Evolutionary conservation across 2,329 filamentous ascomycete species (phyloP), one percentile per base, ranked within the genome.

Genomic region (Monosporascus cannonballus): DNA sequence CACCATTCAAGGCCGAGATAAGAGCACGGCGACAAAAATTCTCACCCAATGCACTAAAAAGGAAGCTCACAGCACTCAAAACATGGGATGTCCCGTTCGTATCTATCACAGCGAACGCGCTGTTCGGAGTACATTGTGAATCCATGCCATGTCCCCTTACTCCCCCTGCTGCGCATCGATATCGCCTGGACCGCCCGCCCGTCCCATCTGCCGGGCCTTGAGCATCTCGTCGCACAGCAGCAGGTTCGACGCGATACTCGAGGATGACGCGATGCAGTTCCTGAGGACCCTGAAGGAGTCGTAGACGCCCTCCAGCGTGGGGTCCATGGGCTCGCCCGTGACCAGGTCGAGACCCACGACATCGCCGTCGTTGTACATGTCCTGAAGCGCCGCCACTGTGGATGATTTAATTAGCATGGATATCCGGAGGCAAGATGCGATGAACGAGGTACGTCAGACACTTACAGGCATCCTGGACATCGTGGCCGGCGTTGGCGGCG

Each of bases 191-290:
- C 81, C 81, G 39, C 73, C 78, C 71, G 77, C 73, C 66, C 83
- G 76, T 48, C 81, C 87, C 94, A 99, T 99, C 77, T 99, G 93
- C 69, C 94, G 83, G 56, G 94, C 94, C 80, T 99, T 99, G 64
- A 99, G 78, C 77, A 99, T 81, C 79, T 99, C 94, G 67, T 99
- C 94, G 67, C 94, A 99, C 48, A 99, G 81, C 60, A 99, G 77
- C 59, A 99, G 77, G 75, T 99, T 99, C 9, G 90, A 93, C 6
- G 94, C 93, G 66, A 99, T 99, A 58, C 94, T 90, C 25, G 93
- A 88, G 71, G 91, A 94, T 36, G 92, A 96, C 3, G 94, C 91
- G 57, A 99, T 85, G 70, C 87, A 91, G 76, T 97, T 97, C 61
- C 94, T 83, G 64, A 99, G 73, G 37, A 99, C 94, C 54, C 94